A percentile compares a stretch with the other conserved stretches of the same genome.
Conservation (phyloP, 805 yeast genomes). For the Phaffomyces thermotolerans region DNA sequence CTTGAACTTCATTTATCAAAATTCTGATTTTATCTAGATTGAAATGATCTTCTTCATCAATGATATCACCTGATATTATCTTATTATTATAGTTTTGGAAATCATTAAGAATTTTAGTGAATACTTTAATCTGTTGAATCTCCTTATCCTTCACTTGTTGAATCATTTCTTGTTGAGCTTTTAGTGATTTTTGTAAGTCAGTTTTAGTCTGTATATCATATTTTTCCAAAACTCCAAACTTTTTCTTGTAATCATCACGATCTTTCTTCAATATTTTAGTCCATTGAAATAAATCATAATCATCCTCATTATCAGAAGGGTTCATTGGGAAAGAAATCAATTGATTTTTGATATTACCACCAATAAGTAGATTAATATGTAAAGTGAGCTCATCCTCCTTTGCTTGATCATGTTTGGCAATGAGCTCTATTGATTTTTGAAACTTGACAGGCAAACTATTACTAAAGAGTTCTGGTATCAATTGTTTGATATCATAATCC, state of each 20-base stretch:
- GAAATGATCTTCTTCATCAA: slow-evolving; percentile 14
- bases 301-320: slow-evolving; percentile 3
- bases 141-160: slow-evolving; percentile 7
- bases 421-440: slow-evolving; percentile 2
- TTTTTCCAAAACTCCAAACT: background rate
- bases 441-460: slow-evolving; percentile 1
- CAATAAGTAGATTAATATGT: slow-evolving; percentile 3
- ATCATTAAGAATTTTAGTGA: slow-evolving; percentile 17
- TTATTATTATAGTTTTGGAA: slow-evolving; percentile 14
- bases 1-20: slow-evolving; percentile 1
- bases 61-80: slow-evolving; percentile 14
- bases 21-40: slow-evolving; percentile 11
- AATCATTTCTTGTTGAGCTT: slow-evolving; percentile 10
- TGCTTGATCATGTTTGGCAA: background rate
- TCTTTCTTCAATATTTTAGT: slow-evolving; percentile 7
- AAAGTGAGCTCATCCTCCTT: background rate
- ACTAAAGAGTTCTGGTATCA: slow-evolving; percentile 4
- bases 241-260: slow-evolving; percentile 4
- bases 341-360: slow-evolving; percentile 9
- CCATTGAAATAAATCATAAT: slow-evolving; percentile 19
- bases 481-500: slow-evolving; percentile 2
- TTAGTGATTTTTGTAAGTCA: background rate
- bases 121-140: slow-evolving; percentile 11
- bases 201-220: background rate
- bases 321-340: slow-evolving; percentile 7